phyloP scores from a whole-genome alignment of 2,329 filamentous ascomycete genomes.

The Aureobasidium sp. region DNA sequence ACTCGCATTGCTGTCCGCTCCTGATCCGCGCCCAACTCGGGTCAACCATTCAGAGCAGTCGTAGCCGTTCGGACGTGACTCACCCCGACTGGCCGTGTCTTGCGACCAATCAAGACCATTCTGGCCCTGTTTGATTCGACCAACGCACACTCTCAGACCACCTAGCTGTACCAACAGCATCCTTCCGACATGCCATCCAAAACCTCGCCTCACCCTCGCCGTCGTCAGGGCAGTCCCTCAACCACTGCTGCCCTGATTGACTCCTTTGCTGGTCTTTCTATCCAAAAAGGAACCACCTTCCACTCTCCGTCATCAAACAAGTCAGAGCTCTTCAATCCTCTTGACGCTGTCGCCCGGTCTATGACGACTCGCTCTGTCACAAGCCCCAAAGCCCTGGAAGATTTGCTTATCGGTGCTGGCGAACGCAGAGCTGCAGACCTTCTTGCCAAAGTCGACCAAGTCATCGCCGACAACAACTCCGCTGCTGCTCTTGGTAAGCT shows the following conservation, averaged over 20 bases:
- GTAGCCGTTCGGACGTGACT: conserved; percentile 2
- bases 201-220: conserved; percentile 11
- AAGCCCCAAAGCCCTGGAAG: conserved; percentile 41
- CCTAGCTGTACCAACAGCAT: background rate
- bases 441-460: conserved; percentile 40
- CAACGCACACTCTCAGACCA: background rate
- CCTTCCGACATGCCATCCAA: conserved; percentile 7
- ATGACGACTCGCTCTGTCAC: conserved; percentile 44
- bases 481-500: conserved; percentile 31
- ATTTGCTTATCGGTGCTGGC: conserved; percentile 39
- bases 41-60: conserved; percentile 1
- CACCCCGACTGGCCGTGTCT: background rate
- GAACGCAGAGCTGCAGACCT: conserved; percentile 39
- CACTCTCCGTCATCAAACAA: conserved; percentile 39
- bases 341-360: conserved; percentile 26
- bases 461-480: conserved; percentile 31
- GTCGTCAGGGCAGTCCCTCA: conserved; percentile 13
- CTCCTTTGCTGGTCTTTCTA: conserved; percentile 43
- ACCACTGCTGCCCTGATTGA: conserved; percentile 38
- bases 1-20: background rate
- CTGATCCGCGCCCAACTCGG: background rate
- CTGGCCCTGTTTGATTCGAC: background rate
- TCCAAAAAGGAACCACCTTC: conserved; percentile 45
- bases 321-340: conserved; percentile 30
- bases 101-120: conserved; percentile 4